Evolutionary conservation across 1,284 basidiomycete species (phyloP).

Genomic region (Melampsora americana): DNA sequence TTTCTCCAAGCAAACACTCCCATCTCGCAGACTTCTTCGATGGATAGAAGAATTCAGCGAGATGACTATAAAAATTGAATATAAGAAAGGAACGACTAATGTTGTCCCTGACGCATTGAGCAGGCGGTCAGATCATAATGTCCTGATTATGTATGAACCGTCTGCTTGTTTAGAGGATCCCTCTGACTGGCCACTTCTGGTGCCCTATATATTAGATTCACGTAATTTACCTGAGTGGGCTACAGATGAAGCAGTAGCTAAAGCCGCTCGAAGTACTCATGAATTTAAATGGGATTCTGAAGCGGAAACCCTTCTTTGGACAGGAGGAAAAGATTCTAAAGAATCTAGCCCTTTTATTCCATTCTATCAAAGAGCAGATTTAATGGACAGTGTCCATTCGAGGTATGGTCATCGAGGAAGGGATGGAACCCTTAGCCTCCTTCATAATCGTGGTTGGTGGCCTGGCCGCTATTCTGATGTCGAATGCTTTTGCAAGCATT

Average conservation of each 20-base stretch:
- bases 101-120: slow-evolving; percentile 55
- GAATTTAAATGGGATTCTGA: not conserved
- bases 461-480: too few species aligned
- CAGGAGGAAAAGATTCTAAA: too few species aligned
- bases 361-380: not conserved
- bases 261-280: not conserved
- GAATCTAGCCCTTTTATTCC: not conserved
- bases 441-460: slow-evolving; percentile 5
- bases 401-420: too few species aligned
- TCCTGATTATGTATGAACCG: not conserved
- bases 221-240: not conserved
- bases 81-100: slow-evolving; percentile 55
- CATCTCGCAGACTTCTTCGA: too few species aligned
- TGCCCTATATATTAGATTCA: not conserved
- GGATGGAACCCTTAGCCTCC: slow-evolving; percentile 3
- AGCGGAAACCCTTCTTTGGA: slow-evolving; percentile 2
- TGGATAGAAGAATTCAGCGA: too few species aligned
- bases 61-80: too few species aligned
- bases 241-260: not conserved
- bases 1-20: too few species aligned
- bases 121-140: slow-evolving; percentile 15
- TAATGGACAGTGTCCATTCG: not conserved
- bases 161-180: not conserved
- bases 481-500: too few species aligned
- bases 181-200: not conserved